Percentiles rank a stretch among this genome's conserved stretches.
phyloP scores from a whole-genome alignment of 2,329 filamentous ascomycete species.

The Hypoxylon sp. region DNA sequence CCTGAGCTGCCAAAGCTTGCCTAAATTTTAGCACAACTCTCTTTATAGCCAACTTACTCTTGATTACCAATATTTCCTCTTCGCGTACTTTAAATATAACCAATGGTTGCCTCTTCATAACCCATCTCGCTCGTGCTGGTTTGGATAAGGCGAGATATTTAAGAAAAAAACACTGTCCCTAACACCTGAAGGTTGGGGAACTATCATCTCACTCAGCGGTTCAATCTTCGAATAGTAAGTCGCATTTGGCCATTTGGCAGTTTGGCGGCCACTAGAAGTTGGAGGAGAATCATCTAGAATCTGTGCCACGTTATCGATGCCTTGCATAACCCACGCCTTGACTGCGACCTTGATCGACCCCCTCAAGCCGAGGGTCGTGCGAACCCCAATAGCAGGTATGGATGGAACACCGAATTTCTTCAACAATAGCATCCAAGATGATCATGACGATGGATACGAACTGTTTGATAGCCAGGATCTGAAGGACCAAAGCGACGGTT shows the following conservation, averaged over 20 bases:
- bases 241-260: constrained; percentile 24
- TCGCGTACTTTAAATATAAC: constrained; percentile 10
- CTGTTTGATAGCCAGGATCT: constrained; percentile 42
- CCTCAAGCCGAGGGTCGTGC: constrained; percentile 6
- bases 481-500: constrained; percentile 34
- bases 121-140: constrained; percentile 12
- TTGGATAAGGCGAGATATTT: constrained; percentile 15
- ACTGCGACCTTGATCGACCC: constrained; percentile 14
- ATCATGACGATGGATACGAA: constrained; percentile 42
- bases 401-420: constrained; percentile 47
- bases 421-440: constrained; percentile 44
- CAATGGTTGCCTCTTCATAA: constrained; percentile 3
- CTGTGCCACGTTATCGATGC: constrained; percentile 14
- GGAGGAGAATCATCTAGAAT: background rate
- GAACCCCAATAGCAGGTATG: constrained; percentile 41
- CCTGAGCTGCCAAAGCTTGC: constrained; percentile 14
- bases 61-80: constrained; percentile 8
- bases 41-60: constrained; percentile 16
- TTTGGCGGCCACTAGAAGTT: constrained; percentile 3
- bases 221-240: constrained; percentile 19
- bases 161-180: background rate
- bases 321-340: constrained; percentile 17
- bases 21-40: constrained; percentile 24
- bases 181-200: constrained; percentile 14
- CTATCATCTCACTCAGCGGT: background rate